phyloP scores from a whole-genome alignment of 768 basidiomycete species.

The Chiua virens region DNA sequence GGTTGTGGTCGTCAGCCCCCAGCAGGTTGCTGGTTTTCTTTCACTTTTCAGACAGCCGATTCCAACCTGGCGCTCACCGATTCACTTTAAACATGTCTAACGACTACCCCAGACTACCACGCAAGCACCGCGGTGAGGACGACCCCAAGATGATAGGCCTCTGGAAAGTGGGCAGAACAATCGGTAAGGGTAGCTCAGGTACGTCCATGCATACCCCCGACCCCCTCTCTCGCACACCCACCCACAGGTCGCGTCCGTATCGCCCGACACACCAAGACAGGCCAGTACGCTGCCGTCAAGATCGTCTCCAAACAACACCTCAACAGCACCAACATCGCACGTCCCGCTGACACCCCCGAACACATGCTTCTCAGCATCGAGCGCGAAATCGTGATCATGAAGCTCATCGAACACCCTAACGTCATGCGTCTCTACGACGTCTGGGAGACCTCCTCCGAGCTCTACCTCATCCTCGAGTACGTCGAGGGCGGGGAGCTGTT shows the following conservation, averaged over 20 bases:
- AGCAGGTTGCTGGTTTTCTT: neutral
- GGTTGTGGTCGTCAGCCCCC: constrained; percentile 20
- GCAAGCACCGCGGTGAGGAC: constrained; percentile 29
- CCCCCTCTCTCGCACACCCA: neutral
- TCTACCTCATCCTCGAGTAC: constrained; percentile 93
- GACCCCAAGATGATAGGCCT: constrained; percentile 72
- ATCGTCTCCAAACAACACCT: constrained; percentile 80
- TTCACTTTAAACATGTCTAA: constrained; percentile 29
- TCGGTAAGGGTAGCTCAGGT: constrained; percentile 83
- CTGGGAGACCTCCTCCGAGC: constrained; percentile 88
- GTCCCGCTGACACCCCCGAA: constrained; percentile 72
- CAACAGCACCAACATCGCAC: constrained; percentile 52
- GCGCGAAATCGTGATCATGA: constrained; percentile 97
- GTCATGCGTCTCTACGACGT: constrained; percentile 95
- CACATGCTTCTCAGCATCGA: constrained; percentile 80
- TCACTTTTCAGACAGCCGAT: neutral
- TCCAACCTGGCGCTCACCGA: constrained; percentile 12
- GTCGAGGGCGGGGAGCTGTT: constrained; percentile 94
- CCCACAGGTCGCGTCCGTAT: constrained; percentile 82
- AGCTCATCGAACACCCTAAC: constrained; percentile 93
- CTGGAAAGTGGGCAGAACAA: constrained; percentile 85
- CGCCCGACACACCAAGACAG: constrained; percentile 84
- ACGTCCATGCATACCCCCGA: constrained; percentile 10
- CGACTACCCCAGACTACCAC: constrained; percentile 30
- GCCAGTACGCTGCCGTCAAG: constrained; percentile 91